These are phyloP conservation scores for Pythium plurisporium DNA, from an alignment of 352 stramenopile species.

Conservation along the genomic window DNA sequence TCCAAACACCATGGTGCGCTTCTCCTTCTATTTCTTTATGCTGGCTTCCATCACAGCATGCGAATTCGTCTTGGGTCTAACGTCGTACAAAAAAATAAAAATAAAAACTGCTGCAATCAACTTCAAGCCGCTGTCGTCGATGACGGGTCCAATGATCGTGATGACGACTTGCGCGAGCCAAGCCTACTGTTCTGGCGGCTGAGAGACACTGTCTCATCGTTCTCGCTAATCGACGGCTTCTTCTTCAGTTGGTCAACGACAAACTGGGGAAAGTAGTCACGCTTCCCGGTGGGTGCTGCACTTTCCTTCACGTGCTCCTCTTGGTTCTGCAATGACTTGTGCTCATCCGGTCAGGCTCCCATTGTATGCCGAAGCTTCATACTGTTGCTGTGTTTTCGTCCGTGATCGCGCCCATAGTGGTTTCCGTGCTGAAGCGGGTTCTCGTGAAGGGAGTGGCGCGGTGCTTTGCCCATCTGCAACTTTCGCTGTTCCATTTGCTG, in stretches of 20 bases:
- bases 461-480: background rate
- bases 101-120: background rate
- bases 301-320: background rate
- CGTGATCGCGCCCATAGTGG: conserved; percentile 2
- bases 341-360: conserved; percentile 5
- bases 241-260: conserved; percentile 22
- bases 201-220: background rate
- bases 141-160: background rate
- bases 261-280: conserved; percentile 23
- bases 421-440: conserved; percentile 19
- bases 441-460: conserved; percentile 17
- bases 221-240: conserved; percentile 9
- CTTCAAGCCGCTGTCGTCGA: background rate
- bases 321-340: background rate
- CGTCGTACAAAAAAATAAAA: conserved; percentile 6
- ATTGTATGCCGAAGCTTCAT: conserved; percentile 13
- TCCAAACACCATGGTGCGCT: no score
- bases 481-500: conserved; percentile 6
- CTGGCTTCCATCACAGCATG: background rate
- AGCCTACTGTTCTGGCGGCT: conserved; percentile 1
- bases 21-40: background rate
- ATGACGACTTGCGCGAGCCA: conserved; percentile 2
- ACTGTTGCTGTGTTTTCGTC: background rate
- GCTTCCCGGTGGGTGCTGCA: background rate
- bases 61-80: conserved; percentile 10